A percentile compares a stretch with the other conserved stretches of the same genome.
Conservation (phyloP, 305 asterid genomes). For the Fraxinus platypoda region DNA sequence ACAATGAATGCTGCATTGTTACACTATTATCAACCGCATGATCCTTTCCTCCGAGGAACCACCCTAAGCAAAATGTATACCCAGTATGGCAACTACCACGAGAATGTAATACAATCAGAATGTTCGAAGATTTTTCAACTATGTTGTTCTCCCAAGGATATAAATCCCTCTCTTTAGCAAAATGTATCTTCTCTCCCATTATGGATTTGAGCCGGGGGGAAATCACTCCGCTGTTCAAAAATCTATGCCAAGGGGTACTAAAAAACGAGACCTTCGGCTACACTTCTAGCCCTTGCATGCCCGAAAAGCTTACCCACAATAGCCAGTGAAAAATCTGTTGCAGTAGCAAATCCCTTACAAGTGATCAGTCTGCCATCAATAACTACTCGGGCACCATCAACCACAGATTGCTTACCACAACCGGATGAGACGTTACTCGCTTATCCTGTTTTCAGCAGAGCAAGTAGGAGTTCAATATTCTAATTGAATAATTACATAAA, state of each 20-base stretch:
- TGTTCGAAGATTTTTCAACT: background rate
- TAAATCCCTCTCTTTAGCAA: background rate
- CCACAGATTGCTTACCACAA: conserved; percentile 41
- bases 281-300: conserved; percentile 81
- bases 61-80: background rate
- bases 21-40: no score
- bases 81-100: background rate
- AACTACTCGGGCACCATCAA: conserved; percentile 51
- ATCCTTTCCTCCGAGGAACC: background rate
- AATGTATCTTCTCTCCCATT: background rate
- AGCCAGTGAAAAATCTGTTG: conserved; percentile 64
- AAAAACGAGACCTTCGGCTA: conserved; percentile 84
- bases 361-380: conserved; percentile 77
- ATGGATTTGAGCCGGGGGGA: background rate
- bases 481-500: background rate
- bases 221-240: background rate
- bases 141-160: background rate
- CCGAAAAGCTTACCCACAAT: conserved; percentile 81
- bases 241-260: conserved; percentile 45
- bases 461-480: conserved; percentile 9
- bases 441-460: conserved; percentile 51
- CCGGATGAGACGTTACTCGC: conserved; percentile 59
- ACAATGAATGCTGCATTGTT: no score
- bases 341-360: conserved; percentile 59
- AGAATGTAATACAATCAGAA: background rate